Base-by-base conservation (phyloP, 306 rosid genomes). In the Cicer pinnatifidum region DNA sequence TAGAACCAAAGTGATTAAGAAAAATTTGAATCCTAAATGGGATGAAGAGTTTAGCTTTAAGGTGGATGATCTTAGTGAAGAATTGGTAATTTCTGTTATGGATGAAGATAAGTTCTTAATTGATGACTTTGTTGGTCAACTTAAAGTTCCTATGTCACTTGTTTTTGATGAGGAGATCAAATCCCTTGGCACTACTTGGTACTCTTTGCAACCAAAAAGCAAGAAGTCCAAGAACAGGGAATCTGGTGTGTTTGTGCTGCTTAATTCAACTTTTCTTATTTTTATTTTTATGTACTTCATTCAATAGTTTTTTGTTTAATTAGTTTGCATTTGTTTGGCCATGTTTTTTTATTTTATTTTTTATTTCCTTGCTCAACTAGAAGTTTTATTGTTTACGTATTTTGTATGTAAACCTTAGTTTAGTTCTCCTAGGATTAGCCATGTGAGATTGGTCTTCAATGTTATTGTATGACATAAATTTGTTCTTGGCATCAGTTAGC, bases 31-130 rank as follows among this genome's bases (percentile, higher is more conserved):
- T 84, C 97, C 99, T 0, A 83, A 78, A 56, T 95, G 99, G 99
- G 87, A 88, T 2, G 97, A 95, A 78, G 99, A 88, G 73, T 95
- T 95, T 46, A 58, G 88, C 46, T 88, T 95, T 75, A 71, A 62
- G 84, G 99, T 95, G 5, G 99, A 89, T 10, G 96, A 95, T 76
- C 91, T 91, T 68, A 84, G 80, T 3, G 99, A 85, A 23, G 91
- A 90, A 83, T 82, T 95, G 7, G 51, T 86, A 47, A 9, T 95
- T 68, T 88, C 82, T 75, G 95, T 91, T 11, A 75, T 95, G 88
- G 97, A 91, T 80, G 99, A 90, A 79, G 99, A 95, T 75, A 94
- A 81, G 88, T 95, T 90, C 82, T 91, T 92, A 80, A 86, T 87
- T 73, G 96, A 95, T 71, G 97, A 95, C 70, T 95, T 95, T 70